Percentiles rank a stretch among this genome's conserved stretches.
Evolutionary conservation across 164 flowering plant species (phyloP).

Genomic region (Sedum album): DNA sequence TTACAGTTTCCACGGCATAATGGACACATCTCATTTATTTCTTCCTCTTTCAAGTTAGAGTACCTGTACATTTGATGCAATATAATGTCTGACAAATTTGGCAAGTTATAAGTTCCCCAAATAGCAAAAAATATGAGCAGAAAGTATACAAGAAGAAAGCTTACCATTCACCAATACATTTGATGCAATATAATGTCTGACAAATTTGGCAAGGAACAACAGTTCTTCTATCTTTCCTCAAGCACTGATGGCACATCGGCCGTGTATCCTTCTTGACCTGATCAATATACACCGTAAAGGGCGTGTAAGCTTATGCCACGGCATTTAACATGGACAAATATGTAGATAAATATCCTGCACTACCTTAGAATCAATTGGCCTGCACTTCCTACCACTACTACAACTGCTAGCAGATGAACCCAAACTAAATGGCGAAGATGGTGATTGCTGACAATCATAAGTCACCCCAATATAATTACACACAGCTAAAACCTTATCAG

Average conservation of each 20-base stretch:
- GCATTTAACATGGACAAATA: not conserved
- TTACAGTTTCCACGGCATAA: no score
- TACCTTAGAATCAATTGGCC: not conserved
- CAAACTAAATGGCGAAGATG: not conserved
- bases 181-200: no score
- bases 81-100: no score
- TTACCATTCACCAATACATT: no score
- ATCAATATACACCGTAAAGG: not conserved
- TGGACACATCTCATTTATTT: no score
- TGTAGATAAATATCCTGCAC: not conserved
- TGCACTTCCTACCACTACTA: not conserved
- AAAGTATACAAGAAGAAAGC: no score
- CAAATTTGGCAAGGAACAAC: constrained; percentile 3
- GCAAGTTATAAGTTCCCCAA: no score
- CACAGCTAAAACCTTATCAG: not conserved
- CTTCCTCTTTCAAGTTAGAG: no score
- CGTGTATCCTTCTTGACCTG: not conserved
- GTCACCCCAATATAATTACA: not conserved
- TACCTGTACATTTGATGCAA: constrained; percentile 34
- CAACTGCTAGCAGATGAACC: not conserved
- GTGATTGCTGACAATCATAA: not conserved
- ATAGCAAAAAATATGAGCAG: no score
- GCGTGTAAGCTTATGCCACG: not conserved
- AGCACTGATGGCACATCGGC: not conserved
- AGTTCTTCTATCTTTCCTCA: constrained; percentile 1